Percentiles rank a stretch among this genome's conserved stretches.
Conservation (phyloP, 2,329 filamentous ascomycete genomes). For the Xylaria polymorpha region DNA sequence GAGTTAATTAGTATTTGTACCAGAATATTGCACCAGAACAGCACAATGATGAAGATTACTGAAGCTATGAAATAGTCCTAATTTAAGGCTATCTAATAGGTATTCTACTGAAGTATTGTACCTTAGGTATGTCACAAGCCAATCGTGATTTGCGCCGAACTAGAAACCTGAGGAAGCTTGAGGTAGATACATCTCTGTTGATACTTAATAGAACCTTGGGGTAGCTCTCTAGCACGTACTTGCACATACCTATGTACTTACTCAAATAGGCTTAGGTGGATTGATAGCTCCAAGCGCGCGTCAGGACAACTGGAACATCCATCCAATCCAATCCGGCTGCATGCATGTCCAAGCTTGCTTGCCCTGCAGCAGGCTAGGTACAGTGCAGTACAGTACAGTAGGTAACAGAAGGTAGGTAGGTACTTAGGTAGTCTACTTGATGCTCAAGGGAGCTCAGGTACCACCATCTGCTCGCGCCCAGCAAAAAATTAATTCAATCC, state of each 20-base stretch:
- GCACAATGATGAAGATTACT: background rate
- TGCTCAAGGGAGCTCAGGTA: conserved; percentile 1
- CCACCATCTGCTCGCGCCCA: conserved; percentile 31
- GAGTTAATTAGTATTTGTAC: background rate
- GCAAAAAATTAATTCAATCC: conserved; percentile 44
- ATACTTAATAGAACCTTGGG: background rate
- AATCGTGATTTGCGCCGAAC: too few relatives aligned
- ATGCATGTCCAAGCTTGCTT: too few relatives aligned
- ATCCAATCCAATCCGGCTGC: too few relatives aligned
- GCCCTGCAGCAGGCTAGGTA: too few relatives aligned
- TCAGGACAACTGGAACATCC: too few relatives aligned
- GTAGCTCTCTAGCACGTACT: background rate
- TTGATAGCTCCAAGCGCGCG: background rate
- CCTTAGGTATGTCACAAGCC: too few relatives aligned
- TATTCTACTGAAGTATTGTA: background rate
- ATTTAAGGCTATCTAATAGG: background rate
- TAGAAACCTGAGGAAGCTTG: background rate
- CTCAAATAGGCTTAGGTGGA: background rate
- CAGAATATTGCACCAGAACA: background rate
- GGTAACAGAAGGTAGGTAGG: too few relatives aligned
- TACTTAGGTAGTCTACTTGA: background rate
- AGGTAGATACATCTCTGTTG: background rate
- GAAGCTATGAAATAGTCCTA: background rate
- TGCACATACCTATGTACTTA: conserved; percentile 2
- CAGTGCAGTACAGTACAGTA: too few relatives aligned